A percentile compares a stretch with the other conserved stretches of the same genome.
These are phyloP conservation scores for Daldinia grandis DNA, from an alignment of 495 filamentous ascomycete species.

Conservation along the genomic window DNA sequence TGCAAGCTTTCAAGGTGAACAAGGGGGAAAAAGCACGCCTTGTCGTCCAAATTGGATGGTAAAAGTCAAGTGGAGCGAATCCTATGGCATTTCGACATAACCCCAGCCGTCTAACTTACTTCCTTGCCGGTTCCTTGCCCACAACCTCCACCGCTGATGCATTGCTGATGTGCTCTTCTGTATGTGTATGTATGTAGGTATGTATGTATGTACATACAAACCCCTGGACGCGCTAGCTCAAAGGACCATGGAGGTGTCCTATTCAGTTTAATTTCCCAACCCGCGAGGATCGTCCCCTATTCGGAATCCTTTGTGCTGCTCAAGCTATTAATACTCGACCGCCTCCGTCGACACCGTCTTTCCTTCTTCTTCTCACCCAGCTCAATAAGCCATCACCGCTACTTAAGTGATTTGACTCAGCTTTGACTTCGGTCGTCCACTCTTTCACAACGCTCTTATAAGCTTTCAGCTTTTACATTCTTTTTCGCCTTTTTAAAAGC, in stretches of 20 bases:
- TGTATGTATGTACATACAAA: background rate
- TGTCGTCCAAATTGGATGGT: constrained; percentile 5
- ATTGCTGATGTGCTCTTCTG: constrained; percentile 10
- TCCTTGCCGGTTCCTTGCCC: constrained; percentile 26
- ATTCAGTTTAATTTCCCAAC: constrained; percentile 48
- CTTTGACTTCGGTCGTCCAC: constrained; percentile 69
- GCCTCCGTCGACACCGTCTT: constrained; percentile 41
- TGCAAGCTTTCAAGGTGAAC: background rate
- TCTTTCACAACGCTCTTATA: constrained; percentile 58
- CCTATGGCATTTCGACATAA: constrained; percentile 27
- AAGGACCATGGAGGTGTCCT: constrained; percentile 36
- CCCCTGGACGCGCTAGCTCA: constrained; percentile 37
- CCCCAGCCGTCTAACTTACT: constrained; percentile 24
- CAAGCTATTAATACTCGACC: constrained; percentile 54
- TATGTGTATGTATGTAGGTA: background rate
- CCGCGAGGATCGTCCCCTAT: constrained; percentile 44
- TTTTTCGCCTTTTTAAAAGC: constrained; percentile 46
- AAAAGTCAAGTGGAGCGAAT: constrained; percentile 28
- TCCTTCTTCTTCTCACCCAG: constrained; percentile 53
- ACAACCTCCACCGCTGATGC: constrained; percentile 43
- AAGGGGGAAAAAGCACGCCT: background rate
- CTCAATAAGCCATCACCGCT: constrained; percentile 60
- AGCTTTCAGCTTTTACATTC: constrained; percentile 55
- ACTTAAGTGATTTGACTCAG: constrained; percentile 54
- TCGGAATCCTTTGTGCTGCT: constrained; percentile 43